phyloP scores from a whole-genome alignment of 108 stramenopile species.

The Cylindrotheca fusiformis region DNA sequence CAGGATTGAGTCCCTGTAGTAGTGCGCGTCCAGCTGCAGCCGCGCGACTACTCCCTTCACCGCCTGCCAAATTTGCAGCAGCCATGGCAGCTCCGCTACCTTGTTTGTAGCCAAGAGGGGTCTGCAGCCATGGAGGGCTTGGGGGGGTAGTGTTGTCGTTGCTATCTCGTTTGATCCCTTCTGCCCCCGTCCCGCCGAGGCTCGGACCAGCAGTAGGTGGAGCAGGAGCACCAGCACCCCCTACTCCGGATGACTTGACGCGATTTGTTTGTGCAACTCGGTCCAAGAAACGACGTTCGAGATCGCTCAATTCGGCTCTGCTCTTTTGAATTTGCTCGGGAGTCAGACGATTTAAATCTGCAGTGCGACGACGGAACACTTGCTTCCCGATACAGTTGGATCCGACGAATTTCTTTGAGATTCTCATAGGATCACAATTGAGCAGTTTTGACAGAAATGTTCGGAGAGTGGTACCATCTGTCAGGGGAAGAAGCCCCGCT shows the following conservation, averaged over 20 bases:
- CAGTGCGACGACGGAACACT: slow-evolving; percentile 87
- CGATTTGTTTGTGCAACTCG: slow-evolving; percentile 93
- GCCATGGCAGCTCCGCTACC: slow-evolving; percentile 43
- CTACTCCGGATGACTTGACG: slow-evolving; percentile 61
- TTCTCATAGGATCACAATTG: slow-evolving; percentile 98
- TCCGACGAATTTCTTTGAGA: slow-evolving; percentile 98
- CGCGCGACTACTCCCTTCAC: slow-evolving; percentile 46
- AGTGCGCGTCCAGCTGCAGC: slow-evolving; percentile 73
- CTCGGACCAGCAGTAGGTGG: not conserved
- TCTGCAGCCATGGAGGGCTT: slow-evolving; percentile 55
- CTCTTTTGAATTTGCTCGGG: slow-evolving; percentile 83
- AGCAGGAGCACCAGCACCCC: slow-evolving; percentile 7
- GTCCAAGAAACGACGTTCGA: slow-evolving; percentile 91
- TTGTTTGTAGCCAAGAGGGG: slow-evolving; percentile 58
- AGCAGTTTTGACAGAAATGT: slow-evolving; percentile 92
- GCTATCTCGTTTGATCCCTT: slow-evolving; percentile 2
- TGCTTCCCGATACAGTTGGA: slow-evolving; percentile 96
- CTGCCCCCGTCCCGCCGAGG: not conserved
- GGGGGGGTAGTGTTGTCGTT: slow-evolving; percentile 1
- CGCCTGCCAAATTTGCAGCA: slow-evolving; percentile 30
- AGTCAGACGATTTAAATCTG: slow-evolving; percentile 85
- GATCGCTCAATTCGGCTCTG: slow-evolving; percentile 77
- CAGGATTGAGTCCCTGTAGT: slow-evolving; percentile 35
- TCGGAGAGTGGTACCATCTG: slow-evolving; percentile 95
- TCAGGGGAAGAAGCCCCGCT: slow-evolving; percentile 85